A percentile compares a stretch with the other conserved stretches of the same genome.
phyloP scores from a whole-genome alignment of 129 eudicot species.

The Lactuca saligna region DNA sequence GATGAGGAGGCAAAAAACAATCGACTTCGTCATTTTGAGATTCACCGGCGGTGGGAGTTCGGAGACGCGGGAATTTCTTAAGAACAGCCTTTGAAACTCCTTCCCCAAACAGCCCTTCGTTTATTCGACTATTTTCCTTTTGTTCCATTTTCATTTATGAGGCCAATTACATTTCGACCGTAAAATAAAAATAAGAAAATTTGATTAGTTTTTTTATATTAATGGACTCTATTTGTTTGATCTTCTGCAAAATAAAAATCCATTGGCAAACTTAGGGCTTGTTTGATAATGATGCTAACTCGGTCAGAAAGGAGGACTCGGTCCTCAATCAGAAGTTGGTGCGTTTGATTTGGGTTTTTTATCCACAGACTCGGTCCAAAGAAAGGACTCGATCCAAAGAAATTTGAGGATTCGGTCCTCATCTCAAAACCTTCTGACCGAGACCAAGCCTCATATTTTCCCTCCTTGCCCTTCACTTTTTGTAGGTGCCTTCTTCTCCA shows the following conservation, averaged over 20 bases:
- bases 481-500: no score
- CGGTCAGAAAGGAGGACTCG: no score
- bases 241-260: background rate
- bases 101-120: slow-evolving; percentile 25
- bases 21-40: slow-evolving; percentile 18
- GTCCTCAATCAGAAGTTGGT: no score
- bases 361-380: no score
- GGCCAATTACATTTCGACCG: slow-evolving; percentile 5
- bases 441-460: no score
- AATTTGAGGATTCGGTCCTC: no score
- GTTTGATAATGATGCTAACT: no score
- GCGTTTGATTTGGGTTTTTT: no score
- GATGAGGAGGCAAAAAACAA: background rate
- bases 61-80: slow-evolving; percentile 28
- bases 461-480: no score
- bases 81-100: slow-evolving; percentile 5
- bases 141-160: background rate
- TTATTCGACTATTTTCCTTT: slow-evolving; percentile 7
- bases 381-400: no score
- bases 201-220: background rate
- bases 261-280: background rate
- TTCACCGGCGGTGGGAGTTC: slow-evolving; percentile 24
- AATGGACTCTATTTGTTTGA: background rate
- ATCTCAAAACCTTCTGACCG: no score
- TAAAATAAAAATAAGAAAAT: background rate